Conservation (phyloP, 2,329 filamentous ascomycete genomes). For the Pseudogymnoascus sp. region DNA sequence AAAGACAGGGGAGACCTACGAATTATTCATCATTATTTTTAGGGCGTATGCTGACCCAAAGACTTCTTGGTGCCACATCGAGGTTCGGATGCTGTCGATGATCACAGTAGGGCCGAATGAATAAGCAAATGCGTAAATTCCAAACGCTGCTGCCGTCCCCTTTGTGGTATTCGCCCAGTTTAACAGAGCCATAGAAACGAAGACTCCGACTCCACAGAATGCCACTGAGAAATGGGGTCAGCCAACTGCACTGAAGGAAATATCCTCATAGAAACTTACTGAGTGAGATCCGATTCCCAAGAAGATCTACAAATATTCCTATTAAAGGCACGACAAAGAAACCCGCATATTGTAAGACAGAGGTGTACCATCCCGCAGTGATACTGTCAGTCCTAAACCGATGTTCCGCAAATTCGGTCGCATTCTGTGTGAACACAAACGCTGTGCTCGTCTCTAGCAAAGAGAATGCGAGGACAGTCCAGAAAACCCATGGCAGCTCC, state of each 20-base stretch:
- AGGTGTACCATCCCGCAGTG: constrained; percentile 51
- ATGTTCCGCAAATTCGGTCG: constrained; percentile 52
- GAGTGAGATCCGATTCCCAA: constrained; percentile 43
- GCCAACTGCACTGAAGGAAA: background rate
- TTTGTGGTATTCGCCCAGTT: constrained; percentile 40
- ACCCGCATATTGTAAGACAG: constrained; percentile 45
- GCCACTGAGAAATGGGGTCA: constrained; percentile 23
- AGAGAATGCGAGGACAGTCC: constrained; percentile 45
- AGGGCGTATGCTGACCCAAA: constrained; percentile 52
- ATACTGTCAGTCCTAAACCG: constrained; percentile 47
- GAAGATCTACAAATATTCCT: constrained; percentile 47
- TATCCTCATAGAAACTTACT: constrained; percentile 25
- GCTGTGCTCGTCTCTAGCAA: constrained; percentile 51
- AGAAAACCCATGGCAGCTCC: constrained; percentile 51
- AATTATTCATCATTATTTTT: constrained; percentile 54
- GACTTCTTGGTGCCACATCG: constrained; percentile 50
- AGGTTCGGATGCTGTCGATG: constrained; percentile 51
- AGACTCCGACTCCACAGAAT: constrained; percentile 41
- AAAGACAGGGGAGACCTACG: constrained; percentile 26
- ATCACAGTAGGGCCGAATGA: constrained; percentile 49
- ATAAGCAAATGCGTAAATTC: constrained; percentile 47
- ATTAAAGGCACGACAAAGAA: constrained; percentile 51
- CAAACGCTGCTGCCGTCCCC: constrained; percentile 51
- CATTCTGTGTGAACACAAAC: constrained; percentile 45
- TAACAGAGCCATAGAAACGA: constrained; percentile 44